phyloP scores from a whole-genome alignment of 2,329 filamentous ascomycete species.

The Sporothrix variecibatus region DNA sequence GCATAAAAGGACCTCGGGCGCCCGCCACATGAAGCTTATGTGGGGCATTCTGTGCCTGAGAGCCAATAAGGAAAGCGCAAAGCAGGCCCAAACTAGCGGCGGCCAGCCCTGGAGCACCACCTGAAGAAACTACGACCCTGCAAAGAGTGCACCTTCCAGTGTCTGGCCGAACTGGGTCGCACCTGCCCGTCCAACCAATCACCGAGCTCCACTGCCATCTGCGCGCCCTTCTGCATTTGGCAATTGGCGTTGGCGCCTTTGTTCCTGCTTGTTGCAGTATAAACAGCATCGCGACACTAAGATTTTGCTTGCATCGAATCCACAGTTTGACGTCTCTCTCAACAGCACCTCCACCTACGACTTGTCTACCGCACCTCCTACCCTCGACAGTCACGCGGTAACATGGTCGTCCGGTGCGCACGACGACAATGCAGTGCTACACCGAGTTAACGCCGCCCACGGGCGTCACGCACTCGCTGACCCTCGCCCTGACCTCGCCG shows the following conservation, averaged over 20 bases:
- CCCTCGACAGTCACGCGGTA: conserved; percentile 7
- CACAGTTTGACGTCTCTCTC: not conserved
- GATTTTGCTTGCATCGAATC: conserved; percentile 16
- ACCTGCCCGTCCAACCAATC: conserved; percentile 24
- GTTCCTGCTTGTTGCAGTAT: not conserved
- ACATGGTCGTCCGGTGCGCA: conserved; percentile 33
- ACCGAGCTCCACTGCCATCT: conserved; percentile 10
- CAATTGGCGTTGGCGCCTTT: conserved; percentile 14
- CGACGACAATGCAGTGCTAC: conserved; percentile 83
- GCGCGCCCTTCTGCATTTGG: conserved; percentile 17
- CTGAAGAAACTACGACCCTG: not conserved
- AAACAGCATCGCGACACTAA: conserved; percentile 15
- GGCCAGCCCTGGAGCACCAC: not conserved
- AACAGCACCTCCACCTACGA: not conserved
- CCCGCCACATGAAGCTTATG: conserved; percentile 26
- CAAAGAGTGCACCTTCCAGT: not conserved
- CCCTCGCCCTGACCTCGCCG: conserved; percentile 73
- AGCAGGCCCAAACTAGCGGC: not conserved
- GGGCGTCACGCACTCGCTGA: conserved; percentile 86
- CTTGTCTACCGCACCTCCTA: not conserved
- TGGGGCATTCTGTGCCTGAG: conserved; percentile 13
- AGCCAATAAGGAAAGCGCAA: not conserved
- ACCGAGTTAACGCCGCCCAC: conserved; percentile 93
- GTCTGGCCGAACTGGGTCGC: not conserved
- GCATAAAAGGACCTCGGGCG: not conserved